Conservation (phyloP, 805 yeast species). For the Barnettozyma populi region DNA sequence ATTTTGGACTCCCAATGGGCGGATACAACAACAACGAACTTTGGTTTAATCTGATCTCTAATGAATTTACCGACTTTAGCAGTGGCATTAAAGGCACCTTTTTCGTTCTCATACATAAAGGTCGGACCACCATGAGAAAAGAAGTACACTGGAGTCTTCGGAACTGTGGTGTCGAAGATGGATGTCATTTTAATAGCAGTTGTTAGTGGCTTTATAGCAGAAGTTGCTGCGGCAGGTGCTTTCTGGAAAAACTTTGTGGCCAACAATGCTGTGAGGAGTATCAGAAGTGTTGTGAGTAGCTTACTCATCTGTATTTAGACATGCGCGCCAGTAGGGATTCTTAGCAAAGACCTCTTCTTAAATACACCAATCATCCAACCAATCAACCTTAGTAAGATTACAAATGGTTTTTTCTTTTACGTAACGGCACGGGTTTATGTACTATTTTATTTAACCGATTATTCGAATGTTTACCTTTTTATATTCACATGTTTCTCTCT, state of each 20-base stretch:
- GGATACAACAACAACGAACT: conserved; percentile 58
- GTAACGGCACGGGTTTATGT: neutral
- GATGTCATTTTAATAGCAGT: neutral
- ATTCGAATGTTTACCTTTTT: neutral
- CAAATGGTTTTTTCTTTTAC: neutral
- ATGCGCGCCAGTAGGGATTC: neutral
- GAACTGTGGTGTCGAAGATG: conserved; percentile 15
- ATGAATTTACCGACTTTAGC: conserved; percentile 48
- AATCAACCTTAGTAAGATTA: conserved; percentile 8
- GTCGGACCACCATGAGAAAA: conserved; percentile 85
- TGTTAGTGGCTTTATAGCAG: neutral
- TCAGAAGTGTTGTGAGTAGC: conserved; percentile 4
- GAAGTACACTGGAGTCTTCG: conserved; percentile 53
- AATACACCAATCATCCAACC: neutral
- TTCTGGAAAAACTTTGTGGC: conserved; percentile 10
- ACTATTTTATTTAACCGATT: neutral
- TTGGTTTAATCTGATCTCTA: conserved; percentile 48
- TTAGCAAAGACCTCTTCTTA: neutral
- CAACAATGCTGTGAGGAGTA: conserved; percentile 16
- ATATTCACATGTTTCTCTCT: neutral
- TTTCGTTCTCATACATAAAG: conserved; percentile 51
- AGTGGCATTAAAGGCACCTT: conserved; percentile 54
- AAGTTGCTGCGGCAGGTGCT: conserved; percentile 1
- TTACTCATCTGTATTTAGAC: neutral
- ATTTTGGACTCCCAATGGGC: conserved; percentile 70